Conservation (phyloP, 305 asterid species). For the Plantago rigida region DNA sequence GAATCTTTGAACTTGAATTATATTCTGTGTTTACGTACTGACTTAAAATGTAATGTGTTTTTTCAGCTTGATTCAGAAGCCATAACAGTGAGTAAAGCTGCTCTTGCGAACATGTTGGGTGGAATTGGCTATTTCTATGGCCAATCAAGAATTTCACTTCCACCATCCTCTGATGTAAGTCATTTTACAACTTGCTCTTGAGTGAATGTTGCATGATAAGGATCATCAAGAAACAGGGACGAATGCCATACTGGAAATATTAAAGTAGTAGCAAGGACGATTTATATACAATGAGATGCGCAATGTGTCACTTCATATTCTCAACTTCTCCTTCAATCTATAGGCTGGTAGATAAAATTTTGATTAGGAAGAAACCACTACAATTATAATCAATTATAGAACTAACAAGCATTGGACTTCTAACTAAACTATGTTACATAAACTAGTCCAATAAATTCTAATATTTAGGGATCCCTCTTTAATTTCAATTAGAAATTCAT, state of each 20-base stretch:
- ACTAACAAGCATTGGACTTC: background rate
- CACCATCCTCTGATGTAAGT: slow-evolving; percentile 58
- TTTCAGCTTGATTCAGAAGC: slow-evolving; percentile 66
- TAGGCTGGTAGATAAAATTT: background rate
- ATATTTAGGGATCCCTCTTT: background rate
- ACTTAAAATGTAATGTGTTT: slow-evolving; percentile 26
- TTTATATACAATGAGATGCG: background rate
- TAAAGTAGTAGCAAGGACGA: background rate
- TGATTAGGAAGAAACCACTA: background rate
- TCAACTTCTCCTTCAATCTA: background rate
- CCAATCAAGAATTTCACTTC: slow-evolving; percentile 75
- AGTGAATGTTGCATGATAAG: too few species aligned
- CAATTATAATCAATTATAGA: background rate
- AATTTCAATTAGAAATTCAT: background rate
- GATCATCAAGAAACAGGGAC: too few species aligned
- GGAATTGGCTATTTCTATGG: slow-evolving; percentile 93
- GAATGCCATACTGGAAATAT: background rate
- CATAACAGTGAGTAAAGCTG: slow-evolving; percentile 62
- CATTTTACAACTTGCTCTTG: slow-evolving; percentile 17
- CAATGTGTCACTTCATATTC: too few species aligned
- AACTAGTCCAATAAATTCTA: background rate
- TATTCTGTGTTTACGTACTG: slow-evolving; percentile 4
- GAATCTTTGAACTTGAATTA: slow-evolving; percentile 9
- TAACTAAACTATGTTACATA: background rate
- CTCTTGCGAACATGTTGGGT: slow-evolving; percentile 84